phyloP scores from a whole-genome alignment of 1,139 yeast species.

The Pneumocystis murina region DNA sequence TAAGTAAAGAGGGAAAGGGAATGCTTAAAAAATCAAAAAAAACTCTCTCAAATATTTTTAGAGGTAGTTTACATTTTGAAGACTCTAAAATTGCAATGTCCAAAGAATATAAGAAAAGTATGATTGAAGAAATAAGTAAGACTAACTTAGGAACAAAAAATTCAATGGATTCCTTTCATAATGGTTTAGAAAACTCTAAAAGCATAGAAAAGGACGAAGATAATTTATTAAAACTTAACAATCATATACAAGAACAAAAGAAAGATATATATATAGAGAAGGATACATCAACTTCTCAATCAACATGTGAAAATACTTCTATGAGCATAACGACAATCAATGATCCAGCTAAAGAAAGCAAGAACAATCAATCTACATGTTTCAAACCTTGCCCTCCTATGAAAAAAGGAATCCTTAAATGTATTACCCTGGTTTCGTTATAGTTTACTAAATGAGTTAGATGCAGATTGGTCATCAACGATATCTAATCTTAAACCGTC shows the following conservation, averaged over 20 bases:
- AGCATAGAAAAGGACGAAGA: not conserved
- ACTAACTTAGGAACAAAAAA: not conserved
- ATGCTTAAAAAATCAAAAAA: not conserved
- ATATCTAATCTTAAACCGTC: slow-evolving; percentile 3
- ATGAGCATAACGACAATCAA: not conserved
- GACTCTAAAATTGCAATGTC: slow-evolving; percentile 5
- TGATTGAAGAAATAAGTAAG: not conserved
- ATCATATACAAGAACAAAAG: not conserved
- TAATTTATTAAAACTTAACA: not conserved
- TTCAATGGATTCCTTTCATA: not conserved
- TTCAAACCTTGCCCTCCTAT: not conserved
- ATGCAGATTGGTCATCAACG: slow-evolving; percentile 3
- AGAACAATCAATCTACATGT: not conserved
- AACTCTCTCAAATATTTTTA: not conserved
- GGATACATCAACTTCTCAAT: not conserved
- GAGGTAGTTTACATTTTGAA: slow-evolving; percentile 5
- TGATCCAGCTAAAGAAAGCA: not conserved
- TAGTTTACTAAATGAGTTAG: not conserved
- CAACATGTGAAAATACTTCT: not conserved
- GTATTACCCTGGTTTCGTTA: not conserved
- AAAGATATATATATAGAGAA: not conserved
- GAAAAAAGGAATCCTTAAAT: not conserved
- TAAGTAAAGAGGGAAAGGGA: slow-evolving; percentile 3
- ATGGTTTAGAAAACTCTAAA: not conserved
- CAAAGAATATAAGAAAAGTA: not conserved